These are phyloP conservation scores for Pythium phragmiticola DNA, from an alignment of 352 stramenopile species.

Conservation along the genomic window DNA sequence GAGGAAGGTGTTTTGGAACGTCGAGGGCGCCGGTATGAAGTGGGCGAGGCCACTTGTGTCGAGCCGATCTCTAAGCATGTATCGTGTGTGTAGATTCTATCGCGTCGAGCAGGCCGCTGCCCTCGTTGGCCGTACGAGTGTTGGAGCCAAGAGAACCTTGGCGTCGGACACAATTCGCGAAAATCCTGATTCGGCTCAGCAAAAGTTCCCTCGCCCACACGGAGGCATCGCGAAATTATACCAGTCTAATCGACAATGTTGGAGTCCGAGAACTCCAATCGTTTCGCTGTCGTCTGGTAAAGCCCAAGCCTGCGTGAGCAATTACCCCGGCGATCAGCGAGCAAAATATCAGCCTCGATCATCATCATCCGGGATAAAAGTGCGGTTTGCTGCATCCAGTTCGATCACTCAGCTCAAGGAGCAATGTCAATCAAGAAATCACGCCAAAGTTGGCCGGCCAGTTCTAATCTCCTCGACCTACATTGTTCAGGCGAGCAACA, in stretches of 20 bases:
- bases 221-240: not conserved
- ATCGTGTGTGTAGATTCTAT: conserved; percentile 2
- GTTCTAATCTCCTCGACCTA: conserved; percentile 2
- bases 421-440: not conserved
- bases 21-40: conserved; percentile 11
- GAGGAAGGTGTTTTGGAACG: conserved; percentile 25
- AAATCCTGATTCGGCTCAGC: not conserved
- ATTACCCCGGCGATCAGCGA: not conserved
- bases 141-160: not conserved
- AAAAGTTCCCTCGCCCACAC: not conserved
- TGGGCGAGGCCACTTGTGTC: not conserved
- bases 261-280: not conserved
- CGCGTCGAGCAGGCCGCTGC: not conserved
- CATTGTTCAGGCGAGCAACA: conserved; percentile 2
- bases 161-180: not conserved
- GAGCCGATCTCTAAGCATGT: not conserved
- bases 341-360: not conserved
- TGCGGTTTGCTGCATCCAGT: not conserved
- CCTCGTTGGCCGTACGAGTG: not conserved
- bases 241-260: not conserved
- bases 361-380: not conserved
- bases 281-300: not conserved
- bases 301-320: not conserved
- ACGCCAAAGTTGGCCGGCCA: not conserved
- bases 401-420: conserved; percentile 9